Evolutionary conservation across 225 moss, liverwort and hornwort species (phyloP).

Genomic region (Pleurozium schreberi): DNA sequence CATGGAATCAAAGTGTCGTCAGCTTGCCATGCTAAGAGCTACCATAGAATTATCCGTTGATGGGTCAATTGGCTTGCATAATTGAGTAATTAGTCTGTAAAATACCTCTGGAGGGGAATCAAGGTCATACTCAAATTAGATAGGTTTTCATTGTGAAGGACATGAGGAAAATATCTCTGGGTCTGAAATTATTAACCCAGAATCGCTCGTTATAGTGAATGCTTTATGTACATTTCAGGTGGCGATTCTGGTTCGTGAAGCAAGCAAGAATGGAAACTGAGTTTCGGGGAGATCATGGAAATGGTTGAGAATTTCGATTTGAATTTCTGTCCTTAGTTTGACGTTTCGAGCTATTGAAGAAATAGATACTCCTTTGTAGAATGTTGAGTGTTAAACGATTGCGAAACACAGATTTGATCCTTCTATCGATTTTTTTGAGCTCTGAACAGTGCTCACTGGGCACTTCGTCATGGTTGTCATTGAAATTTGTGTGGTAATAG

Average conservation of each 20-base stretch:
- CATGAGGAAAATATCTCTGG: rapidly evolving
- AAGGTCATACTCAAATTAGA: neutral
- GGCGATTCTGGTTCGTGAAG: neutral
- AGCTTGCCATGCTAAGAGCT: neutral
- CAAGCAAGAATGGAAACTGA: neutral
- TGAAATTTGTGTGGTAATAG: neutral
- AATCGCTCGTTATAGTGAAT: neutral
- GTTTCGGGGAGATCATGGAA: neutral
- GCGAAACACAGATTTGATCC: neutral
- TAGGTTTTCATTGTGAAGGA: neutral
- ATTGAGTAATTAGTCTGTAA: neutral
- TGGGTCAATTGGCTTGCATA: neutral
- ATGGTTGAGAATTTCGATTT: neutral
- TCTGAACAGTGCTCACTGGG: neutral
- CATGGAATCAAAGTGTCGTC: neutral
- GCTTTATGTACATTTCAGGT: neutral
- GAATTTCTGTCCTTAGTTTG: neutral
- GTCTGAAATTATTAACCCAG: neutral
- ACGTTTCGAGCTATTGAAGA: neutral
- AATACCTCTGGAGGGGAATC: neutral
- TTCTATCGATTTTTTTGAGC: neutral
- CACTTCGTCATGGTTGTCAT: neutral
- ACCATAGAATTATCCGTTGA: neutral
- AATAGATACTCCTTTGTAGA: neutral
- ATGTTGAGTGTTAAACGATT: too few relatives aligned